These are phyloP conservation scores for Hypoxylon crocopeplum DNA, from an alignment of 495 filamentous ascomycete genomes.

Conservation along the genomic window DNA sequence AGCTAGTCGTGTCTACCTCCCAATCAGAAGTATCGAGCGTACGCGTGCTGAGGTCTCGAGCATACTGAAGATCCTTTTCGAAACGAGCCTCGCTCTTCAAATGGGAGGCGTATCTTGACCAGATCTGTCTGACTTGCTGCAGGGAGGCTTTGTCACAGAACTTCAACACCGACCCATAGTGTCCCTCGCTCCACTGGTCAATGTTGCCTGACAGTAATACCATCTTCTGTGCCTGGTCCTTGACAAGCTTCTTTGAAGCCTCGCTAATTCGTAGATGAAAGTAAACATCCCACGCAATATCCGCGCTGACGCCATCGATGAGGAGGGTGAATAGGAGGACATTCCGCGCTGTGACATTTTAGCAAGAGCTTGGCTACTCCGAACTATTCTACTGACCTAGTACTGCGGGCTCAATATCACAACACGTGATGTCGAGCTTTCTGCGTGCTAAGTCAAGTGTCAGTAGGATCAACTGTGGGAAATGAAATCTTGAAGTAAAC, in stretches of 20 bases:
- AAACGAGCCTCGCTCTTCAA: constrained; percentile 3
- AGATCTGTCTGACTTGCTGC: constrained; percentile 26
- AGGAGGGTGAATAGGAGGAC: constrained; percentile 40
- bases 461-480: background rate
- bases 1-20: background rate
- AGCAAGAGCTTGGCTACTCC: background rate
- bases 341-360: constrained; percentile 37
- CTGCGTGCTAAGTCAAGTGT: constrained; percentile 16
- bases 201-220: constrained; percentile 19
- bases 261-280: constrained; percentile 35
- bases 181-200: constrained; percentile 28
- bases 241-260: constrained; percentile 17
- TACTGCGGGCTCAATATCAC: constrained; percentile 35
- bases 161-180: constrained; percentile 34
- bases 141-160: constrained; percentile 40
- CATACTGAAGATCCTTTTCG: background rate
- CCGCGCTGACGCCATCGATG: constrained; percentile 22
- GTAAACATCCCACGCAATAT: constrained; percentile 36
- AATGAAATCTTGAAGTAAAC: background rate
- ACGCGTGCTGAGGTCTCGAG: too few relatives aligned
- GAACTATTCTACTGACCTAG: constrained; percentile 27
- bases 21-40: background rate
- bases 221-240: constrained; percentile 33
- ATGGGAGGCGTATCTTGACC: constrained; percentile 29
- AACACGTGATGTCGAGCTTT: constrained; percentile 43